Conservation (phyloP, 345 rosid species). For the Reutealis trisperma region DNA sequence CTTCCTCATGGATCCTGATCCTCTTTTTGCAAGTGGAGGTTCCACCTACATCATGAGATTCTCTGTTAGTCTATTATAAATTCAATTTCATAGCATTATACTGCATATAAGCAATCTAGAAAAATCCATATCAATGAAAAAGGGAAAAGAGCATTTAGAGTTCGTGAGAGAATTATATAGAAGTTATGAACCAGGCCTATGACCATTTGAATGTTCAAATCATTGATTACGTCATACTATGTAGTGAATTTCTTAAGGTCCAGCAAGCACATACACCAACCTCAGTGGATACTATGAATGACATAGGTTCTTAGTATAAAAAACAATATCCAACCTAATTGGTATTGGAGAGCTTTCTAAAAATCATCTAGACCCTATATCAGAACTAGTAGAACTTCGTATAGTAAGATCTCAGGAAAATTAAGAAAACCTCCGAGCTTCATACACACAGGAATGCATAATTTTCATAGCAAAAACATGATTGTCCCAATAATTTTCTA, state of each 20-base stretch:
- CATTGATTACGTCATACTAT: neutral
- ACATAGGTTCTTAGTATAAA: neutral
- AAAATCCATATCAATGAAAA: neutral
- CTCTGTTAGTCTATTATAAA: neutral
- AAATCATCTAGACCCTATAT: neutral
- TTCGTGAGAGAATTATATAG: neutral
- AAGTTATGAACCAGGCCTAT: neutral
- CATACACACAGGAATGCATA: neutral
- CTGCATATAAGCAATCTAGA: neutral
- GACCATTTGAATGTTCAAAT: neutral
- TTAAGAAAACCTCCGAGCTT: neutral
- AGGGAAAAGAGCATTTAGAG: neutral
- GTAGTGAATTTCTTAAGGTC: neutral
- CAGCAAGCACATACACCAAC: neutral
- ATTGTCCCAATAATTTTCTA: too few species aligned
- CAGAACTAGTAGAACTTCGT: neutral
- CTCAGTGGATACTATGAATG: neutral
- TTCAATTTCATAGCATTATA: neutral
- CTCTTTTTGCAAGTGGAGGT: constrained; percentile 50
- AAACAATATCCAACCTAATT: too few species aligned
- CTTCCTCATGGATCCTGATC: constrained; percentile 82
- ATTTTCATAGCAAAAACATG: neutral
- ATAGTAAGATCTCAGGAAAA: neutral
- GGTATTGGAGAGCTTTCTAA: neutral
- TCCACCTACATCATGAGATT: constrained; percentile 46